Percentiles rank a stretch among this genome's conserved stretches.
These are phyloP conservation scores for Cryptococcus neoformans DNA, from an alignment of 1,284 basidiomycete species.

Conservation along the genomic window DNA sequence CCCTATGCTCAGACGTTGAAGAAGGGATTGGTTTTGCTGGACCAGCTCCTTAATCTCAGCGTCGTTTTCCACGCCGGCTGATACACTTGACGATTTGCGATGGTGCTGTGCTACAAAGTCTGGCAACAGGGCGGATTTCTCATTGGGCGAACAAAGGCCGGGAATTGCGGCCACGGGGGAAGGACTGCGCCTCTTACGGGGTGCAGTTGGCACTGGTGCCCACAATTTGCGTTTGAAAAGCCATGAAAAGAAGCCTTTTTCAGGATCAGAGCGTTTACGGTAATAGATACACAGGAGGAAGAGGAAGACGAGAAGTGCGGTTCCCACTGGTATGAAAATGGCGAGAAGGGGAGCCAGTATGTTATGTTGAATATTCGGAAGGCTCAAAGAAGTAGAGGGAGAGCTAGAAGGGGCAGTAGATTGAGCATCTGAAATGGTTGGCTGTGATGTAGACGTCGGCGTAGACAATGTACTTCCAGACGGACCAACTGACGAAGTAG, in stretches of 20 bases:
- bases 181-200: neutral
- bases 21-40: slow-evolving; percentile 12
- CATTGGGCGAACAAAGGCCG: slow-evolving; percentile 5
- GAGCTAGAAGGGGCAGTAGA: neutral
- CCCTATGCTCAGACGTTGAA: slow-evolving; percentile 17
- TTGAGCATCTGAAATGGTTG: neutral
- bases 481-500: too few species aligned
- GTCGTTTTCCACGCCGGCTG: slow-evolving; percentile 2
- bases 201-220: neutral
- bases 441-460: neutral
- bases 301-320: slow-evolving; percentile 5
- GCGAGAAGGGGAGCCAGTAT: slow-evolving; percentile 9
- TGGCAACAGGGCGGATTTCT: slow-evolving; percentile 20
- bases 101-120: slow-evolving; percentile 18
- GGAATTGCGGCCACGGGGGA: too few species aligned
- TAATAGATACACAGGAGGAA: slow-evolving; percentile 6
- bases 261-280: slow-evolving; percentile 1
- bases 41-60: slow-evolving; percentile 12
- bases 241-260: slow-evolving; percentile 5
- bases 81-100: slow-evolving; percentile 11
- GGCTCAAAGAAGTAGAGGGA: neutral
- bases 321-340: slow-evolving; percentile 6
- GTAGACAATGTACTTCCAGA: neutral
- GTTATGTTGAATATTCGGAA: neutral
- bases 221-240: slow-evolving; percentile 4